Evolutionary conservation across 257 asterid genomes (phyloP).

Genomic region (Ajuga chamaepitys): DNA sequence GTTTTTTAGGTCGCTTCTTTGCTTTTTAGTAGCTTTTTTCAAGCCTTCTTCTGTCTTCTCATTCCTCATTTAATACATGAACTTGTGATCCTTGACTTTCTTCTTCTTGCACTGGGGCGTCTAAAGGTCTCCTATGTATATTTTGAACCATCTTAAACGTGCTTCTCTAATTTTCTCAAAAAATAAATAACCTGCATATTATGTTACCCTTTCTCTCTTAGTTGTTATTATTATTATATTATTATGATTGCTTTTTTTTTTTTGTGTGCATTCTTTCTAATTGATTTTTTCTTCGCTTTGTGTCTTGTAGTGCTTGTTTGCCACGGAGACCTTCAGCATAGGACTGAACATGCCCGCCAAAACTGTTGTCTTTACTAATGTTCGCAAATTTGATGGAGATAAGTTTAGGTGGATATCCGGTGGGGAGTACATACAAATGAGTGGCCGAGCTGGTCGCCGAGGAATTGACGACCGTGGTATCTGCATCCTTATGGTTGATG

Average conservation of each 20-base stretch:
- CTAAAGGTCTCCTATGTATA: too few relatives aligned
- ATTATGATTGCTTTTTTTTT: not conserved
- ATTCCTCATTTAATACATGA: too few relatives aligned
- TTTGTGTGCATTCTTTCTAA: not conserved
- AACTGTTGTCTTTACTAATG: conserved; percentile 97
- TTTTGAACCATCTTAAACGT: too few relatives aligned
- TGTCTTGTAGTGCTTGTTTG: conserved; percentile 78
- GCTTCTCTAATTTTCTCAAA: too few relatives aligned
- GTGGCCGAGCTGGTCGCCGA: conserved; percentile 99
- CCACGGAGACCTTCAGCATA: conserved; percentile 98
- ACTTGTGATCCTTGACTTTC: too few relatives aligned
- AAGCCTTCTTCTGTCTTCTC: too few relatives aligned
- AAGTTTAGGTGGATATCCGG: conserved; percentile 95
- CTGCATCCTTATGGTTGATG: conserved; percentile 99
- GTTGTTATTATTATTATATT: too few relatives aligned
- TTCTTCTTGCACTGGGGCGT: too few relatives aligned
- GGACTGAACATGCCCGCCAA: conserved; percentile 99
- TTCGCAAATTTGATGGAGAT: conserved; percentile 94
- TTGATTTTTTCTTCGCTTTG: conserved; percentile 17
- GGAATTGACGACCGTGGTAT: conserved; percentile 99
- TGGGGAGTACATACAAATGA: conserved; percentile 99
- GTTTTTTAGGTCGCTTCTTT: too few relatives aligned
- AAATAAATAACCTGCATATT: not conserved
- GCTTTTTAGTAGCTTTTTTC: too few relatives aligned
- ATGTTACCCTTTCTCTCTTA: not conserved